Conservation (phyloP, 495 filamentous ascomycete genomes). For the Penicillium silybi region DNA sequence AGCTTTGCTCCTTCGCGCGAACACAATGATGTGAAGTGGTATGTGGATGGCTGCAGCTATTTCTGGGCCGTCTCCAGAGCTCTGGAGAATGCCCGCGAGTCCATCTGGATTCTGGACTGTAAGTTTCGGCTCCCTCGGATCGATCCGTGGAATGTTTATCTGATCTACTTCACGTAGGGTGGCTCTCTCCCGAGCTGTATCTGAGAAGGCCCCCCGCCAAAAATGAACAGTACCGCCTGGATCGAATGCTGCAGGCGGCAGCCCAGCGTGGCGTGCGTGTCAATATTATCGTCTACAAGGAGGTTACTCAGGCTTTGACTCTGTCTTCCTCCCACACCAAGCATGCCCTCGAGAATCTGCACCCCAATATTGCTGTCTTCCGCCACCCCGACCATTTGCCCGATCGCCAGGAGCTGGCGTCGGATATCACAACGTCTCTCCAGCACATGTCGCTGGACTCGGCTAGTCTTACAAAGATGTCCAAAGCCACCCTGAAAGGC, state of each 20-base stretch:
- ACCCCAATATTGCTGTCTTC: conserved; percentile 88
- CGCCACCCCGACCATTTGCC: conserved; percentile 88
- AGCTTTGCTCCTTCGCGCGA: conserved; percentile 73
- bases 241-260: conserved; percentile 82
- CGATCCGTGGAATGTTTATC: neutral
- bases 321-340: conserved; percentile 84
- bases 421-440: conserved; percentile 47
- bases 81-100: conserved; percentile 76
- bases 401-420: conserved; percentile 55
- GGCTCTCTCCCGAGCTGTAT: conserved; percentile 87
- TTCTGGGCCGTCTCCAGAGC: conserved; percentile 86
- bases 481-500: conserved; percentile 62
- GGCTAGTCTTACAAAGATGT: conserved; percentile 52
- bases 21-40: conserved; percentile 77
- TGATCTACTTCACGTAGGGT: conserved; percentile 47
- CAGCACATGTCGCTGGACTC: conserved; percentile 51
- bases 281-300: conserved; percentile 94
- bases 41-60: conserved; percentile 88
- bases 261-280: conserved; percentile 84
- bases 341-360: conserved; percentile 69
- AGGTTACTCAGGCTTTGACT: conserved; percentile 78
- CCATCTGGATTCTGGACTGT: conserved; percentile 83
- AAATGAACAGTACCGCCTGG: conserved; percentile 82
- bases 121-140: neutral
- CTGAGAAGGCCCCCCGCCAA: conserved; percentile 78